Evolutionary conservation across 1,284 basidiomycete species (phyloP).

Genomic region (Ganoderma lingzhi): DNA sequence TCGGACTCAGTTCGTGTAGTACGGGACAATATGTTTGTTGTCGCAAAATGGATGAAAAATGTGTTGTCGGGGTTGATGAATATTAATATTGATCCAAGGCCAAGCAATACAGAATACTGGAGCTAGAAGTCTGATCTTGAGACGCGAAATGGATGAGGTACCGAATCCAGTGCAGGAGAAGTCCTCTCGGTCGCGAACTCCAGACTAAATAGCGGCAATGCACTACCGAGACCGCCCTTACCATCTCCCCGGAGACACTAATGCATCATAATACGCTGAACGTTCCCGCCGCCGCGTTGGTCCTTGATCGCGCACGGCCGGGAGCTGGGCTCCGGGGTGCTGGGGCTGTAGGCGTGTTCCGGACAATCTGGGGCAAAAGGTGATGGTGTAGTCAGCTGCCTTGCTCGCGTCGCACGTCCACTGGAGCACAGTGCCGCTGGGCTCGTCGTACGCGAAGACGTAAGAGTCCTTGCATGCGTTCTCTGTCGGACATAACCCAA

Average conservation of each 20-base stretch:
- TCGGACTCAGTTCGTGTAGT: not conserved
- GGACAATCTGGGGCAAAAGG: conserved; percentile 52
- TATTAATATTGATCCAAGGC: not conserved
- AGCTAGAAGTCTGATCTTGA: not conserved
- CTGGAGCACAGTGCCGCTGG: conserved; percentile 50
- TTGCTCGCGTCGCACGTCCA: conserved; percentile 50
- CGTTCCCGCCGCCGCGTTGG: not conserved
- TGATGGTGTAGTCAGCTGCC: conserved; percentile 55
- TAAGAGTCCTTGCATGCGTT: conserved; percentile 54
- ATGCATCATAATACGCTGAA: not conserved
- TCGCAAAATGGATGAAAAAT: not conserved
- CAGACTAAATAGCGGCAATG: not conserved
- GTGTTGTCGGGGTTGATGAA: too few species aligned
- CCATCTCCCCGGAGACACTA: not conserved
- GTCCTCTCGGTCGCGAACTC: not conserved
- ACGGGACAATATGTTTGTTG: not conserved
- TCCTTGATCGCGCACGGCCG: not conserved
- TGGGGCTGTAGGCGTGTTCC: not conserved
- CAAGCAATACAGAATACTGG: not conserved
- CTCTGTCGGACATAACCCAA: conserved; percentile 42
- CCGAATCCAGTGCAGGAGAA: not conserved
- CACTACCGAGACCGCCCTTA: not conserved
- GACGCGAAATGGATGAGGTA: not conserved
- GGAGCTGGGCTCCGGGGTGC: not conserved
- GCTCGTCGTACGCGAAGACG: conserved; percentile 60